Base-by-base conservation (phyloP, 2,329 filamentous ascomycete species). In the Diplocarpon rosae region DNA sequence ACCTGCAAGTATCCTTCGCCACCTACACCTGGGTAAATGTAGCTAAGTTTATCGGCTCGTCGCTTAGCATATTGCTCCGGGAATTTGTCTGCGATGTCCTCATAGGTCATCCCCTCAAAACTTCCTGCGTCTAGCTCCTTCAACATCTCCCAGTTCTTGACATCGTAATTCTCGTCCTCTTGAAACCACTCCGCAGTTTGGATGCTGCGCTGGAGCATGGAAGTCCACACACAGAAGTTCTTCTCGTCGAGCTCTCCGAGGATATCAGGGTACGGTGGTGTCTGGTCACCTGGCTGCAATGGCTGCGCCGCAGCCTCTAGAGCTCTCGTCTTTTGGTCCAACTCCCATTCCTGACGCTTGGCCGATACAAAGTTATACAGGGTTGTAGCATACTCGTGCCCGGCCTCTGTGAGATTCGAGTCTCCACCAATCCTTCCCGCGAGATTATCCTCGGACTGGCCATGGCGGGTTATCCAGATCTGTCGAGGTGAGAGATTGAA, bases 191-290 rank as follows among this genome's bases (percentile, higher is more conserved):
- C 80, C 0, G 84, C 88, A 0, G 89, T 93, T 60, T 95, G 80
- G 40, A 92, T 81, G 48, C 85, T 88, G 52, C 92, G 84, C 61
- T 85, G 83, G 51, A 98, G 76, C 90, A 96, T 96, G 2, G 86
- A 94, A 0, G 90, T 95, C 92, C 92, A 98, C 13, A 98, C 86
- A 63, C 92, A 98, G 62, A 95, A 96, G 61, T 87, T 87, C 69
- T 95, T 94, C 58, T 85, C 75, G 27, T 83, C 76, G 27, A 80
- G 68, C 39, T 82, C 80, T 39, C 73, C 73, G 50, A 78, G 73
- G 55, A 82, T 81, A 60, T 95, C 86, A 0, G 92, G 92, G 59
- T 98, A 96, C 0, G 92, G 92, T 4, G 92, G 92, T 0, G 92
- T 96, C 53, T 84, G 85, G 64, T 95, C 90, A 45, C 92, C 92